Evolutionary conservation across 305 asterid genomes (phyloP), one percentile per base, ranked within the genome.

Genomic region (Lippia alba): DNA sequence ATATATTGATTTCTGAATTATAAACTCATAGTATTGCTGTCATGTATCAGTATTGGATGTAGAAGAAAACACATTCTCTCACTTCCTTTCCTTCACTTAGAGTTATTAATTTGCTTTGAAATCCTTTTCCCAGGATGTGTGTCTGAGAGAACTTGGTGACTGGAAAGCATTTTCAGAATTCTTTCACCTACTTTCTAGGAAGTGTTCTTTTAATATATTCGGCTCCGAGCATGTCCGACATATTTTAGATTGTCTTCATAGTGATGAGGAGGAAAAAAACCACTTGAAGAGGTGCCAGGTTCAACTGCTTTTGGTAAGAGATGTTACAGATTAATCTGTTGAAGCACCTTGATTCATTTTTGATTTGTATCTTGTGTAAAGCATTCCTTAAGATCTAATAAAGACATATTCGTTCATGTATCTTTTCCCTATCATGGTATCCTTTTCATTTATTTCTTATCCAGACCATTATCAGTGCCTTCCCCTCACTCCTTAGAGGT

Each of bases 271-370:
- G 66, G 85, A 80, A 70, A 70, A 71, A 67, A 76, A 78, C 70
- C 81, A 75, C 79, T 68, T 84, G 78, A 81, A 78, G 84, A 78
- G 69, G 78, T 81, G 80, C 76, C 71, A 78, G 44, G 79, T 76
- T 71, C 89, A 82, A 78, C 94, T 93, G 76, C 91, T 93, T 67
- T 76, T 91, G 96, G 98, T 91, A 82, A 86, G 91, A 72, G 49
- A 65, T 61, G 62, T 67, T 36, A 57, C 24, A 57, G 20, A 39
- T 63, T 74, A 58, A 50, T n/a, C 69, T 60, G n/a, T 33, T 33
- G 50, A 64, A 44, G 45, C 66, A 30, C 55, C 1, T 49, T 40
- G 17, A 19, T 39, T 75, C 39, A 39, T 56, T 17, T 14, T 58
- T 14, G 20, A 40, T 58, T 17, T 67, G 33, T 51, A 34, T 49